Conservation (phyloP, 1,284 basidiomycete genomes). For the Mycena sp. region DNA sequence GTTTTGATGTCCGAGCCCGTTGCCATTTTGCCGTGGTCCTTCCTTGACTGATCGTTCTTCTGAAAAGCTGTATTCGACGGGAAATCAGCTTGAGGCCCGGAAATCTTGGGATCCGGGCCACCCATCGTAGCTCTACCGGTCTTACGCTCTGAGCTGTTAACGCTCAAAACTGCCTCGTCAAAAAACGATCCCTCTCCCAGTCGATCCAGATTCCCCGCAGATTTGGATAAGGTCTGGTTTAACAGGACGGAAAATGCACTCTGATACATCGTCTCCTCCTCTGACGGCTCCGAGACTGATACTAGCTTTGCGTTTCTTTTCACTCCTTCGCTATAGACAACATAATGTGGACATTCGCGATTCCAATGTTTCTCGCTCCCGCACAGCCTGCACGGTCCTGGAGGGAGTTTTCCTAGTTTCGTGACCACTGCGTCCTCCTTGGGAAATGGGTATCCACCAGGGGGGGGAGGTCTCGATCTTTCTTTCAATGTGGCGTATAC, state of each 20-base stretch:
- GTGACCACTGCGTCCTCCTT: constrained; percentile 20
- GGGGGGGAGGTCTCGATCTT: background rate
- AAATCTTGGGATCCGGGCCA: no score
- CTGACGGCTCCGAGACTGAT: background rate
- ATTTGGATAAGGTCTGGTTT: background rate
- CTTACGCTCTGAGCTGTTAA: background rate
- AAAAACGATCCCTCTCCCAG: background rate
- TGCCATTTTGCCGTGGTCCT: no score
- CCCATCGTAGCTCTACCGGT: background rate
- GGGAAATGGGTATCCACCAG: constrained; percentile 10
- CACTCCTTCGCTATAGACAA: background rate
- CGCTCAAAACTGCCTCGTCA: background rate
- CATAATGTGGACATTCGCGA: background rate
- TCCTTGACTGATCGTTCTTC: no score
- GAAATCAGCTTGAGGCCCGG: no score
- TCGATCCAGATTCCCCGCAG: background rate
- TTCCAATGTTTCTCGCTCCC: constrained; percentile 25
- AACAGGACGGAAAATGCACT: constrained; percentile 10
- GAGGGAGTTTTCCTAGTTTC: background rate
- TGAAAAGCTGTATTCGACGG: no score
- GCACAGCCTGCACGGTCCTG: constrained; percentile 6
- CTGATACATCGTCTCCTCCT: constrained; percentile 19
- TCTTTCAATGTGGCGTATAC: background rate
- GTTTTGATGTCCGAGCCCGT: no score
- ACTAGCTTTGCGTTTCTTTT: background rate